Evolutionary conservation across 1,139 yeast species (phyloP), one percentile per base, ranked within the genome.

Genomic region (Kurtzmaniella quercitrusa): DNA sequence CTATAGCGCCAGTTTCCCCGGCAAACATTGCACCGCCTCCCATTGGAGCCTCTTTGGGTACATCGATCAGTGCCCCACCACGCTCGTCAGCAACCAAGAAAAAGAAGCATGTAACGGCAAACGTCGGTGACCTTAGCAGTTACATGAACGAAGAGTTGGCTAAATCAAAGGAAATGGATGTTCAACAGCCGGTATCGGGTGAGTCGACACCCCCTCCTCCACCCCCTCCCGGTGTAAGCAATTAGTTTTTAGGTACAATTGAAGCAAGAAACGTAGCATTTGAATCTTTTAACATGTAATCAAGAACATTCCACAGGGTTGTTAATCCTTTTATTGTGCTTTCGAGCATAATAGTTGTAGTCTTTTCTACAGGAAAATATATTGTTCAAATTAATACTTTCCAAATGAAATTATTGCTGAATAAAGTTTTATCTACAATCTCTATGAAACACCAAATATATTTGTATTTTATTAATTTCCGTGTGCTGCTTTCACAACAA

Each of bases 111-210:
- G 53, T 50, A 17, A 28, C 42, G 18, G 50, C 52, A 14, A 59
- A 60, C 3, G 42, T 56, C 22, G 61, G 55, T 33, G 73, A 60
- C 3, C 56, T 72, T 41, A 65, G 58, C 39, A 73, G 66, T 40
- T 69, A 65, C 45, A 71, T 72, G 76, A 68, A 71, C 47, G 76
- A 71, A 50, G 77, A 72, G 47, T 59, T 72, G 42, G 67, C 65
- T 36, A 71, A 66, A 46, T 71, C 77, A 2, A 71, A 71, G 44
- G 65, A 66, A 40, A 41, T 53, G 42, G 77, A 71, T 39, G 48
- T 50, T 19, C 55, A 49, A 11, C 40, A 45, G 1, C 44, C 42
- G 15, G 32, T 35, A 8, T 23, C 43, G 3, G 45, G 45, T 3
- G 42, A 52, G 2, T 33, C 48, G 2, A 38, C 42, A 2, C 68